Conservation (phyloP, 73 alveolate genomes). For the Paramecium bursaria region DNA sequence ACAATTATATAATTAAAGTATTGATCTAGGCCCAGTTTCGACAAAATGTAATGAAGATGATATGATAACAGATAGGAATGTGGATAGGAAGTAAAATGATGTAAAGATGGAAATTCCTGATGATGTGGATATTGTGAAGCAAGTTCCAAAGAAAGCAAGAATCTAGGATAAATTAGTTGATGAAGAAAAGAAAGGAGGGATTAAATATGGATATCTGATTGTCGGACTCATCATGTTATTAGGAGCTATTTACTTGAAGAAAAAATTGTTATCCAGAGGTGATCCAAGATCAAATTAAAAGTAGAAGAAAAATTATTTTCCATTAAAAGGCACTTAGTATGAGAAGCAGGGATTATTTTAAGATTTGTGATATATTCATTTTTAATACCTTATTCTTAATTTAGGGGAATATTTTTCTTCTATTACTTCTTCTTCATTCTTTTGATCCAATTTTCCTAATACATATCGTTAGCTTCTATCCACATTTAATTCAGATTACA, state of each 20-base stretch:
- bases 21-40: neutral
- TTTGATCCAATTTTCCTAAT: too few relatives aligned
- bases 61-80: neutral
- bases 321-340: too few relatives aligned
- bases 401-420: too few relatives aligned
- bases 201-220: neutral
- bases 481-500: neutral
- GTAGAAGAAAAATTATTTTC: too few relatives aligned
- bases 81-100: neutral
- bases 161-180: too few relatives aligned
- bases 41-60: neutral
- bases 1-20: neutral
- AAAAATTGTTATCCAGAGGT: too few relatives aligned
- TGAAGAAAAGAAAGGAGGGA: neutral
- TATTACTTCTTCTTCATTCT: too few relatives aligned
- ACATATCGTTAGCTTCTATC: too few relatives aligned
- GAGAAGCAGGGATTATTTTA: too few relatives aligned
- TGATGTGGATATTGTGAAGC: neutral
- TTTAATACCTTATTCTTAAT: too few relatives aligned
- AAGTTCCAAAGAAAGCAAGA: neutral
- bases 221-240: neutral
- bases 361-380: too few relatives aligned
- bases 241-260: neutral
- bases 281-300: too few relatives aligned
- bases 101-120: neutral